Evolutionary conservation across 2,329 filamentous ascomycete species (phyloP).

Genomic region (Aureobasidium vineae): DNA sequence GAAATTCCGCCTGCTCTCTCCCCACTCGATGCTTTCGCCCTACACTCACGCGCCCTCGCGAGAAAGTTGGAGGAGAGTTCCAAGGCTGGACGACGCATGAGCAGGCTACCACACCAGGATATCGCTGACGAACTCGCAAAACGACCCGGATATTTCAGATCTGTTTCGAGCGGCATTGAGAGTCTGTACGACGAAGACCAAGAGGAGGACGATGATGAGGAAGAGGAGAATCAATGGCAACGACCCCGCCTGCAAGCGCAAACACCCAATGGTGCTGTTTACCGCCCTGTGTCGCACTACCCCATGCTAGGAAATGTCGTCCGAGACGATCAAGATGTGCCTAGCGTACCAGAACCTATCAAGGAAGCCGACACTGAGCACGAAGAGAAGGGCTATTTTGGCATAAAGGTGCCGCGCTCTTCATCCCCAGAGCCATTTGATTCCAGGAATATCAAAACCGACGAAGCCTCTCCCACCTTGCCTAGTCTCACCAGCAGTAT

Average conservation of each 20-base stretch:
- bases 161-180: conserved; percentile 61
- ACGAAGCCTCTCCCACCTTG: conserved; percentile 46
- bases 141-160: conserved; percentile 76
- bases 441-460: conserved; percentile 41
- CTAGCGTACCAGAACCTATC: conserved; percentile 14
- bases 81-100: conserved; percentile 73
- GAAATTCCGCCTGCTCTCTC: conserved; percentile 82
- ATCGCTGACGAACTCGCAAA: conserved; percentile 78
- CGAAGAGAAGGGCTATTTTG: conserved; percentile 44
- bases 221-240: conserved; percentile 27
- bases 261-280: conserved; percentile 37
- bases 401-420: conserved; percentile 43
- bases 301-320: conserved; percentile 34
- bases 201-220: conserved; percentile 43
- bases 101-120: conserved; percentile 77
- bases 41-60: conserved; percentile 84
- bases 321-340: conserved; percentile 3
- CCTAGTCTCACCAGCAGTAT: conserved; percentile 40
- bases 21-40: conserved; percentile 89
- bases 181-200: conserved; percentile 42
- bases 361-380: background rate
- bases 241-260: conserved; percentile 16
- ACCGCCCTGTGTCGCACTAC: conserved; percentile 39
- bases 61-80: conserved; percentile 76
- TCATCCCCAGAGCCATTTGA: conserved; percentile 49